Evolutionary conservation across 176 grass and related monocot genomes (phyloP).

Genomic region (Neostapfia colusana): DNA sequence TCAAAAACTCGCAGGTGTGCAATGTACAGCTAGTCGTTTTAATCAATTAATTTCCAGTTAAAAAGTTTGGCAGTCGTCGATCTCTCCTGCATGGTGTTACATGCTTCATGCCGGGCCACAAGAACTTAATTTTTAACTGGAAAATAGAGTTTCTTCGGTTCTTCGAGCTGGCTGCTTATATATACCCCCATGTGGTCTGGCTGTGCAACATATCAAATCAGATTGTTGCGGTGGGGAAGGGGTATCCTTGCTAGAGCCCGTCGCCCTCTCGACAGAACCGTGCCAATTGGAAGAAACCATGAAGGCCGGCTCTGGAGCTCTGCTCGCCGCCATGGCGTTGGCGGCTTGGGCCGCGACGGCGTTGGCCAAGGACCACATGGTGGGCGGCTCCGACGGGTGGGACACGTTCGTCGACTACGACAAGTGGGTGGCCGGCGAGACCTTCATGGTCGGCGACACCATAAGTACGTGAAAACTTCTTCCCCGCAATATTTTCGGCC

Average conservation of each 20-base stretch:
- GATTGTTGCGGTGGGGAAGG: background rate
- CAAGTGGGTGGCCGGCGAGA: conserved; percentile 44
- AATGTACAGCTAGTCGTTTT: conserved; percentile 5
- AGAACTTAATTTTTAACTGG: background rate
- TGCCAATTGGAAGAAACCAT: conserved; percentile 9
- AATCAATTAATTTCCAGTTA: conserved; percentile 9
- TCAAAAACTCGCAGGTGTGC: background rate
- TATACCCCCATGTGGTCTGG: background rate
- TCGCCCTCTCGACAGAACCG: background rate
- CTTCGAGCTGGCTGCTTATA: background rate
- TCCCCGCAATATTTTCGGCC: no score
- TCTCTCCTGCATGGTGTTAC: background rate
- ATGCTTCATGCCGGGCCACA: conserved; percentile 31
- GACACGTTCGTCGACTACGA: conserved; percentile 58
- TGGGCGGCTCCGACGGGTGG: conserved; percentile 56
- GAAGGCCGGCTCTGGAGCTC: conserved; percentile 23
- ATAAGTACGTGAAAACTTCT: conserved; percentile 35
- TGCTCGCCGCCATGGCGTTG: conserved; percentile 33
- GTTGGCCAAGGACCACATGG: conserved; percentile 36
- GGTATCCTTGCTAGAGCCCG: no score
- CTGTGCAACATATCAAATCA: background rate
- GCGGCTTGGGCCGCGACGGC: conserved; percentile 35
- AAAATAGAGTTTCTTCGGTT: background rate
- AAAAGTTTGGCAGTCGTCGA: no score
- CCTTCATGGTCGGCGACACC: conserved; percentile 62